Conservation (phyloP, 139 green algal species). For the Astrephomene gubernaculifera region DNA sequence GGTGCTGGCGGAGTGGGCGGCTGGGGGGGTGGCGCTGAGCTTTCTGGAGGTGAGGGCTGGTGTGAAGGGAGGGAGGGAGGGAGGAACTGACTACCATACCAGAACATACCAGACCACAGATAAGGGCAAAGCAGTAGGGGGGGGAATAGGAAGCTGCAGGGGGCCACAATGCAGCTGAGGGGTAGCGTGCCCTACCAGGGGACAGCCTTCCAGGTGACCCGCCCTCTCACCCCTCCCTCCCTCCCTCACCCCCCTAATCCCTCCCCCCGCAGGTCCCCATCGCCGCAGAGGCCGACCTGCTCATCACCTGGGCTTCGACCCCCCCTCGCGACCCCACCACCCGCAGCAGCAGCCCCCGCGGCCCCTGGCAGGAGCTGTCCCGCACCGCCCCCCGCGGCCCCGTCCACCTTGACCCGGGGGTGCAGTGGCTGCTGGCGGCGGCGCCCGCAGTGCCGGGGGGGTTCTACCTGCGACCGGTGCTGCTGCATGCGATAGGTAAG, state of each 20-base stretch:
- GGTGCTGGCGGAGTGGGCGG: conserved; percentile 29
- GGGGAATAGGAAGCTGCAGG: not conserved
- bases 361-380: conserved; percentile 34
- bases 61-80: not conserved
- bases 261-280: not conserved
- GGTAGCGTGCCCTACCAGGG: not conserved
- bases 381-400: not conserved
- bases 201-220: not conserved
- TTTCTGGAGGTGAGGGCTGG: conserved; percentile 28
- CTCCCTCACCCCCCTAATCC: not conserved
- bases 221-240: not conserved
- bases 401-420: conserved; percentile 32
- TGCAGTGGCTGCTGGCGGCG: conserved; percentile 46
- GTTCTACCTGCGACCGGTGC: conserved; percentile 46
- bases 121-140: too few species aligned
- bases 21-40: not conserved
- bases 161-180: not conserved
- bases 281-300: conserved; percentile 8
- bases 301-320: conserved; percentile 36
- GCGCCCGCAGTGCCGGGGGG: not conserved
- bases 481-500: conserved; percentile 50
- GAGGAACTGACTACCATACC: too few species aligned
- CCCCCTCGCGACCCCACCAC: too few species aligned
- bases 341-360: conserved; percentile 10
- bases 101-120: too few species aligned